Percentiles rank a stretch among this genome's conserved stretches.
These are phyloP conservation scores for Torulaspora quercuum DNA, from an alignment of 805 yeast genomes.

Conservation along the genomic window DNA sequence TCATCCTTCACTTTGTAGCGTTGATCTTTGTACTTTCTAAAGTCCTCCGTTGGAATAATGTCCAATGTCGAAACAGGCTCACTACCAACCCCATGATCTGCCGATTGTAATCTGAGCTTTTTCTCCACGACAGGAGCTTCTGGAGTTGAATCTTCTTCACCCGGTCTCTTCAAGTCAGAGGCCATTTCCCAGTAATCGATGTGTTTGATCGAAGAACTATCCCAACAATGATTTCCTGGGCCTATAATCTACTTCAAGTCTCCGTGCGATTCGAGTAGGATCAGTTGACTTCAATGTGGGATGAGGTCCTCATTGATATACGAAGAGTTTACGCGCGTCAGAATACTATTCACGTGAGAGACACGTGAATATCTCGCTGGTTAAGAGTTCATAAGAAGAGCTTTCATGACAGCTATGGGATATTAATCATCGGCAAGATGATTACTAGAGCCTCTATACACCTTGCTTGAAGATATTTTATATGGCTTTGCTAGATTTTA, in stretches of 20 bases:
- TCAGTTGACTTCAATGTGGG: too few species aligned
- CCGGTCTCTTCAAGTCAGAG: constrained; percentile 21
- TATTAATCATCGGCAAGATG: too few species aligned
- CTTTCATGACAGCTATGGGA: too few species aligned
- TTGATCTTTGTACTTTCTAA: constrained; percentile 31
- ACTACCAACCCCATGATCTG: constrained; percentile 34
- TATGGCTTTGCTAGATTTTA: constrained; percentile 1
- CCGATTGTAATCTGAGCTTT: constrained; percentile 29
- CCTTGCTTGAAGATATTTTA: neutral
- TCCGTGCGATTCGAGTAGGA: too few species aligned
- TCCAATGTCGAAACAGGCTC: constrained; percentile 37
- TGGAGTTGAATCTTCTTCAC: constrained; percentile 18
- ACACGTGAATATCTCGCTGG: too few species aligned
- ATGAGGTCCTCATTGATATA: too few species aligned
- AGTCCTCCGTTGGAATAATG: constrained; percentile 34
- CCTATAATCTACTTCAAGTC: too few species aligned
- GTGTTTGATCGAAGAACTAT: neutral
- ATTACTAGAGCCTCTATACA: too few species aligned
- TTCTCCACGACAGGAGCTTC: constrained; percentile 20
- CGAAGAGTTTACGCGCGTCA: too few species aligned
- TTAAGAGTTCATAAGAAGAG: too few species aligned
- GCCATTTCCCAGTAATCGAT: constrained; percentile 1
- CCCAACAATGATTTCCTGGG: too few species aligned
- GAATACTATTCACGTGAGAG: too few species aligned
- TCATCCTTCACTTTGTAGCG: constrained; percentile 33